Evolutionary conservation across 106 monocot species (phyloP), one percentile per base, ranked within the genome.

Genomic region (Hemerocallis citrina): DNA sequence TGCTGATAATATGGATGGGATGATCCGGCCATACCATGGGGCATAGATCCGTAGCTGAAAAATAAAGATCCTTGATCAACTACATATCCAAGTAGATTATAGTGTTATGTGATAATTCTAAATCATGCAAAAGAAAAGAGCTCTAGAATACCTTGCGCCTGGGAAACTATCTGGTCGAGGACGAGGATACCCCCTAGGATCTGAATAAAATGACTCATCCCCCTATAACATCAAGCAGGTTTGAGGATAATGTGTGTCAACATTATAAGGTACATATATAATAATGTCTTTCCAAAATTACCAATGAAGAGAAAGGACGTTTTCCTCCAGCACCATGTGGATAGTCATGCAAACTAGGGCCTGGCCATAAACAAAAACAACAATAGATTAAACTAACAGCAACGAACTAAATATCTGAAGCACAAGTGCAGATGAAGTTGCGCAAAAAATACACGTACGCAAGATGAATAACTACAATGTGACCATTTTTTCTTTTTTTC

Each of bases 141-240:
- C n/a, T n/a, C n/a, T n/a, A n/a, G n/a, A n/a, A n/a, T n/a, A 80
- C 71, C 71, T 72, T 63, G 75, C 37, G 62, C 62, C 45, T 52
- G 61, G 70, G 64, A 61, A 74, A 68, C 50, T 67, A 27, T 74
- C 78, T 34, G 67, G 29, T 43, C 74, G 83, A 57, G 78, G 28
- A 2, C 74, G 78, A 38, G 70, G 78, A 50, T 74, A 74, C 23
- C 70, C 83, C 68, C 78, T 74, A 32, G 44, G 39, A 70, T 77
- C 82, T 45, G 70, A 54, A 51, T 78, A 71, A 20, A 32, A 15
- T 35, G 61, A 10, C 42, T 50, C 63, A 52, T 78, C 74, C 31
- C 74, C 65, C 82, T 77, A 69, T 24, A 63, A 20, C 42, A 74
- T 43, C 25, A 52, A 7, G 3, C 1, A 48, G 4, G 35, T 27